phyloP scores from a whole-genome alignment of 805 yeast species.

The Phaffomyces antillensis region DNA sequence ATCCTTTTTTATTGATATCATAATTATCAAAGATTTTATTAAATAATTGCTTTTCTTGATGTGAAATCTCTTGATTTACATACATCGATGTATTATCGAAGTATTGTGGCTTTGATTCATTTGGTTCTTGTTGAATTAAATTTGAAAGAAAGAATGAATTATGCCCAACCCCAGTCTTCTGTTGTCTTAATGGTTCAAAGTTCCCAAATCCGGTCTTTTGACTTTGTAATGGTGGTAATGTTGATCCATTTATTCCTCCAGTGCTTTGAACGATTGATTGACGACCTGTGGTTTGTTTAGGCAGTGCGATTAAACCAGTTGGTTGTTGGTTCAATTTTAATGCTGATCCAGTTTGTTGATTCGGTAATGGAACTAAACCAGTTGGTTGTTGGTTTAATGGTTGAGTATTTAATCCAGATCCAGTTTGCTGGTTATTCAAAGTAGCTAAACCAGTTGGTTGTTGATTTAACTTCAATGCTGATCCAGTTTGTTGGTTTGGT shows the following conservation, averaged over 20 bases:
- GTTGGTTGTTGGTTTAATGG: conserved; percentile 29
- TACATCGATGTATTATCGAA: conserved; percentile 20
- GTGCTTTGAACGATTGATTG: conserved; percentile 11
- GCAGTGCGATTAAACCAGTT: conserved; percentile 28
- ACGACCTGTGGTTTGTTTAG: conserved; percentile 12
- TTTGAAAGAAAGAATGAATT: conserved; percentile 33
- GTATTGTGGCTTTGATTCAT: conserved; percentile 1
- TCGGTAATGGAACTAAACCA: conserved; percentile 23
- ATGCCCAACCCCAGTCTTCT: conserved; percentile 39
- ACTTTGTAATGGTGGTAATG: conserved; percentile 27
- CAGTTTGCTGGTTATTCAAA: conserved; percentile 27
- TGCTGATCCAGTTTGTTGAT: conserved; percentile 10
- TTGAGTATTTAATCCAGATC: conserved; percentile 22
- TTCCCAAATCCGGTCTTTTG: conserved; percentile 51
- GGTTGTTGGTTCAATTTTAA: conserved; percentile 27
- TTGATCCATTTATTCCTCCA: conserved; percentile 31
- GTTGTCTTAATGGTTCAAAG: conserved; percentile 30
- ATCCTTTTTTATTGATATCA: conserved; percentile 68
- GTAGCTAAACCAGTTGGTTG: conserved; percentile 50
- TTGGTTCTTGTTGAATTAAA: conserved; percentile 57
- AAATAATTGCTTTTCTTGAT: conserved; percentile 78
- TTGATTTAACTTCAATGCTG: conserved; percentile 29
- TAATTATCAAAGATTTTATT: conserved; percentile 87
- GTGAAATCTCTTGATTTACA: conserved; percentile 48
- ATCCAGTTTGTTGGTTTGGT: conserved; percentile 31